Conservation (phyloP, 2,329 filamentous ascomycete species). For the Alternaria metachromatica region DNA sequence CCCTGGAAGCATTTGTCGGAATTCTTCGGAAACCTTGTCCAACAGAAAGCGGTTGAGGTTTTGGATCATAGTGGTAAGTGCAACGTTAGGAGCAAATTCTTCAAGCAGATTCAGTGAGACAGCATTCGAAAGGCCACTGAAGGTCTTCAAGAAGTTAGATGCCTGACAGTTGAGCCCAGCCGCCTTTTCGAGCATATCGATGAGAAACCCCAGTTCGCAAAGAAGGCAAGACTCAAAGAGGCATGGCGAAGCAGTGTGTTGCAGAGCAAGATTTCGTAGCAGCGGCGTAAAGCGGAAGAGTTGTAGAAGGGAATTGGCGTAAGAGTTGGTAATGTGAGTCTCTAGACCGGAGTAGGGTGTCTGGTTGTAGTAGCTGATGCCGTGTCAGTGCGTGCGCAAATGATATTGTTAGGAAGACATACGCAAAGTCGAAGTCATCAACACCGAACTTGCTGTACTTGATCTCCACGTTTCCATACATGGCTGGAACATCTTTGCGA, state of each 20-base stretch:
- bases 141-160: conserved; percentile 89
- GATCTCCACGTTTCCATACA: conserved; percentile 95
- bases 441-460: conserved; percentile 99
- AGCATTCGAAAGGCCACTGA: conserved; percentile 82
- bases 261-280: conserved; percentile 84
- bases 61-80: conserved; percentile 83
- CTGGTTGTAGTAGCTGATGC: conserved; percentile 84
- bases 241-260: conserved; percentile 87
- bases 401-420: conserved; percentile 36
- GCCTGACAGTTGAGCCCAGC: conserved; percentile 94
- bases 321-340: conserved; percentile 96
- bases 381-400: conserved; percentile 6
- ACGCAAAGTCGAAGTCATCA: conserved; percentile 99
- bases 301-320: conserved; percentile 90
- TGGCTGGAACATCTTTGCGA: conserved; percentile 81
- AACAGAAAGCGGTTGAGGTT: conserved; percentile 84
- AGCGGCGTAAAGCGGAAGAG: conserved; percentile 89
- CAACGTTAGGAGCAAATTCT: conserved; percentile 75
- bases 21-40: conserved; percentile 80
- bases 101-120: conserved; percentile 80
- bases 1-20: conserved; percentile 68
- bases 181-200: conserved; percentile 98
- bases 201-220: conserved; percentile 93
- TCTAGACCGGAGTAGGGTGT: conserved; percentile 91
- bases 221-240: conserved; percentile 82